Conservation (phyloP, 257 asterid genomes). For the Thymus mandschuricus region DNA sequence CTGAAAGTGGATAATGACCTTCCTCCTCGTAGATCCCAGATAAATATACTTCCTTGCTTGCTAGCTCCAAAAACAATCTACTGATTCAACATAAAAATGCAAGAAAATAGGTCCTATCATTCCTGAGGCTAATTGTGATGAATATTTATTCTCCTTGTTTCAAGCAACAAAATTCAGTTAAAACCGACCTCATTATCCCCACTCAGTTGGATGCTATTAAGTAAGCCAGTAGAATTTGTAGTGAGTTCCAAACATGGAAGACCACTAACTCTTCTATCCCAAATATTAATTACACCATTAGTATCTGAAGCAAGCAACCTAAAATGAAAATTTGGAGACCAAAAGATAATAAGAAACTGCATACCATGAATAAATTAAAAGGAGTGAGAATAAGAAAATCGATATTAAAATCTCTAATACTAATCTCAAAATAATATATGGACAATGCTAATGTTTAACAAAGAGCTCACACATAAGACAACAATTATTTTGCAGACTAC, state of each 20-base stretch:
- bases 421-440: background rate
- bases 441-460: background rate
- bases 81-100: conserved; percentile 32
- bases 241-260: conserved; percentile 78
- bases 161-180: conserved; percentile 21
- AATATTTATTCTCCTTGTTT: conserved; percentile 13
- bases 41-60: conserved; percentile 67
- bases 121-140: conserved; percentile 16
- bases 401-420: conserved; percentile 7
- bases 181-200: conserved; percentile 73
- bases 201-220: conserved; percentile 75
- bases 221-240: conserved; percentile 57
- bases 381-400: background rate
- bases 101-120: conserved; percentile 20
- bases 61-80: conserved; percentile 92
- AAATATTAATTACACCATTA: conserved; percentile 71
- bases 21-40: conserved; percentile 99
- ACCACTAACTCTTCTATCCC: conserved; percentile 89
- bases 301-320: conserved; percentile 93
- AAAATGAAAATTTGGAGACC: conserved; percentile 34
- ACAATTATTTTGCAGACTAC: background rate
- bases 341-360: conserved; percentile 26
- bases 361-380: conserved; percentile 26
- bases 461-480: background rate
- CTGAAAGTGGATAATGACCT: conserved; percentile 66